phyloP scores from a whole-genome alignment of 768 basidiomycete species.

The Tephrocybe sp. region DNA sequence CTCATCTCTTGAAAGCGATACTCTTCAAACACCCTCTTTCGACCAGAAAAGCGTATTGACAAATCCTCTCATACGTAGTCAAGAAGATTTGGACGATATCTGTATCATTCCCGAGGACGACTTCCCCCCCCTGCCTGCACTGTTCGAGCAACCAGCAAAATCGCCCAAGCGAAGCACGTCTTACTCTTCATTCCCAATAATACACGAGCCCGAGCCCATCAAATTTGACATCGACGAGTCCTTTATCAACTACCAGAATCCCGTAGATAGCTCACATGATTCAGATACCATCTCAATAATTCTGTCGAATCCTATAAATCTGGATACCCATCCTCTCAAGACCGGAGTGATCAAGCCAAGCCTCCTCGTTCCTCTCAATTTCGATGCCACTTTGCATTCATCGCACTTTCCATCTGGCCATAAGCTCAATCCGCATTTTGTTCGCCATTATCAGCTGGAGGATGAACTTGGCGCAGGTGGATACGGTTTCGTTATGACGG shows the following conservation, averaged over 20 bases:
- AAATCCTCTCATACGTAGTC: neutral
- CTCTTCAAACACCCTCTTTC: conserved; percentile 37
- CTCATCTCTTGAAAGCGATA: conserved; percentile 36
- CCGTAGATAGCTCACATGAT: conserved; percentile 1
- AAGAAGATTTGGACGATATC: neutral
- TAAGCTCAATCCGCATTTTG: conserved; percentile 57
- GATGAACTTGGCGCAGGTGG: conserved; percentile 89
- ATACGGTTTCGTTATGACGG: conserved; percentile 94
- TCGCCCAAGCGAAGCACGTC: conserved; percentile 6
- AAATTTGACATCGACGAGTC: conserved; percentile 7
- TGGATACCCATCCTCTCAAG: conserved; percentile 9
- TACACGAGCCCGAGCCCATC: conserved; percentile 9
- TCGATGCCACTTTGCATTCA: conserved; percentile 33
- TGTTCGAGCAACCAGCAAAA: conserved; percentile 8
- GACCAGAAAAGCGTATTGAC: conserved; percentile 20
- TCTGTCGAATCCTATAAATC: conserved; percentile 9
- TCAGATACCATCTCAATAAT: conserved; percentile 3
- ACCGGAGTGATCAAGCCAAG: conserved; percentile 7
- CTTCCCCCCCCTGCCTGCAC: conserved; percentile 4
- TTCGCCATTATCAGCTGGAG: conserved; percentile 54
- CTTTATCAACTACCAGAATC: conserved; percentile 13
- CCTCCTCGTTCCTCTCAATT: conserved; percentile 22
- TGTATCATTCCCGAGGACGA: conserved; percentile 5
- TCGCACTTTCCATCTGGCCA: conserved; percentile 58
- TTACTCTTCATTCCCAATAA: conserved; percentile 7